These are phyloP conservation scores for Umbelopsis sp. DNA, from an alignment of 192 early-diverging fungal species.

Conservation along the genomic window DNA sequence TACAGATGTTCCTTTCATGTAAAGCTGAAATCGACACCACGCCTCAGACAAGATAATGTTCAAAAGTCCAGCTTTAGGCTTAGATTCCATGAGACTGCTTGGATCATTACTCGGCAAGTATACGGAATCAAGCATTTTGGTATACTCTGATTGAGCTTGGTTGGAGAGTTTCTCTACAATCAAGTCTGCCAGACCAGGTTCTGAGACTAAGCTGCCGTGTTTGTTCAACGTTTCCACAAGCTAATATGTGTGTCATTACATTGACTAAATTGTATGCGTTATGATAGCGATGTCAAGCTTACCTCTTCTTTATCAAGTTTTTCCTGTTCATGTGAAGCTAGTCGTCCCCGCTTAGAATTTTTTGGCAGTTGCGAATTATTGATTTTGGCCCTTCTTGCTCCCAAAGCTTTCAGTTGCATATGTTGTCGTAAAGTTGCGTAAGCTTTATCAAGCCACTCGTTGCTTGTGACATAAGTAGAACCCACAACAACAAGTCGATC, in stretches of 20 bases:
- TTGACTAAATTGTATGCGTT: too few species aligned
- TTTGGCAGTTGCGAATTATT: not conserved
- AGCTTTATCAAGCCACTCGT: not conserved
- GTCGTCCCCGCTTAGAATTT: not conserved
- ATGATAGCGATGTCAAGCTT: not conserved
- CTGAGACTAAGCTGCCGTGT: not conserved
- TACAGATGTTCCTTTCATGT: not conserved
- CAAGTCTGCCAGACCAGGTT: not conserved
- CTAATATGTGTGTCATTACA: not conserved
- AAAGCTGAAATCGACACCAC: not conserved
- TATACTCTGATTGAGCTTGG: not conserved
- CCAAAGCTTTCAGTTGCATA: not conserved
- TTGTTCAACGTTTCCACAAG: not conserved
- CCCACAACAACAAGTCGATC: not conserved
- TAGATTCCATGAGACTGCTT: not conserved
- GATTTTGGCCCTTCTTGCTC: not conserved
- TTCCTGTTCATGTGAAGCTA: not conserved
- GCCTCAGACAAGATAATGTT: not conserved
- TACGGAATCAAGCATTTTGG: not conserved
- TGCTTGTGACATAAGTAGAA: not conserved
- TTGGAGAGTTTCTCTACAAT: not conserved
- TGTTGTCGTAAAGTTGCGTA: not conserved
- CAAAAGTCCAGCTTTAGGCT: not conserved
- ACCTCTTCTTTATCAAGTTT: slow-evolving; percentile 2
- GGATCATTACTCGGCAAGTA: not conserved